Conservation (phyloP, 495 filamentous ascomycete species). For the Halenospora varia region DNA sequence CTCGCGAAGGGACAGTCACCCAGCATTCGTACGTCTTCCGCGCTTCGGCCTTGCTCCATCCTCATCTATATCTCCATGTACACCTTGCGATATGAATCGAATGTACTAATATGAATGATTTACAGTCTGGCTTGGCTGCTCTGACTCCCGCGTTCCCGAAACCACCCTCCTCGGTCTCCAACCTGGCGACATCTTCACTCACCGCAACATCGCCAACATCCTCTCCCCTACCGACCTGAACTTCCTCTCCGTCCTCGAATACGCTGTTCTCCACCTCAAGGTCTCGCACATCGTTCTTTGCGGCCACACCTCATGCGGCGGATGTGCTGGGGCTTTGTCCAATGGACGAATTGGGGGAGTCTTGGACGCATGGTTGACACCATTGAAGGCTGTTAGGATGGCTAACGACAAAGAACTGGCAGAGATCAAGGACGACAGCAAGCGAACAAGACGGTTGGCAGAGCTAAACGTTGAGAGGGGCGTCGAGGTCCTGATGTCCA, state of each 20-base stretch:
- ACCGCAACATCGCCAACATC: conserved; percentile 94
- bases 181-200: conserved; percentile 87
- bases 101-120: no score
- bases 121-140: conserved; percentile 87
- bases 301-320: conserved; percentile 80
- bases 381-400: conserved; percentile 57
- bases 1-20: conserved; percentile 68
- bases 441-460: conserved; percentile 49
- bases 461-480: conserved; percentile 70
- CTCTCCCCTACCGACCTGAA: conserved; percentile 73
- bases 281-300: conserved; percentile 83
- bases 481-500: conserved; percentile 57
- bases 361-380: conserved; percentile 79
- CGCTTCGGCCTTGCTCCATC: conserved; percentile 20
- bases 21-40: conserved; percentile 52
- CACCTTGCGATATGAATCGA: no score
- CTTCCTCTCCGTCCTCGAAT: conserved; percentile 76
- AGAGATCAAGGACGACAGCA: conserved; percentile 40
- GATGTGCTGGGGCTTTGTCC: conserved; percentile 63
- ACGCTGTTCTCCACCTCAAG: conserved; percentile 67
- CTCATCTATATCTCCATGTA: conserved; percentile 11
- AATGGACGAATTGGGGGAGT: conserved; percentile 65
- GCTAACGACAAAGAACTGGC: conserved; percentile 52
- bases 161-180: conserved; percentile 76
- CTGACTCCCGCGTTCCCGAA: conserved; percentile 84